Conservation (phyloP, 257 asterid species). For the Nicotiana paniculata region DNA sequence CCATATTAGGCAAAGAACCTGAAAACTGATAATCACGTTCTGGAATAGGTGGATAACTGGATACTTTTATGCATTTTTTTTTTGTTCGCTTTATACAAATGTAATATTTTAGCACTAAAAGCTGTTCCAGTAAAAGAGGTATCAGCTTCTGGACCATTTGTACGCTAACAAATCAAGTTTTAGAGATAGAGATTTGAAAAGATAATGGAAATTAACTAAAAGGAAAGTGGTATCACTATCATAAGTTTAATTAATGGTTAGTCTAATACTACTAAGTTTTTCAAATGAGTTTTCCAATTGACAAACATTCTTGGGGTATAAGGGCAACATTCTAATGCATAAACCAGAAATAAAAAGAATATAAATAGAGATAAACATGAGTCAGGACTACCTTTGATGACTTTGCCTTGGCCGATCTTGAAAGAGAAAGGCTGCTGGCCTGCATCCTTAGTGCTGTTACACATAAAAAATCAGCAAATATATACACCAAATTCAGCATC, state of each 20-base stretch:
- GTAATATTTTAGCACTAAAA: background rate
- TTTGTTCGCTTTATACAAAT: background rate
- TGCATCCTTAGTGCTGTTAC: conserved; percentile 85
- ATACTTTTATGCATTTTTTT: background rate
- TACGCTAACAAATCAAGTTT: background rate
- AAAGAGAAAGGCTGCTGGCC: conserved; percentile 88
- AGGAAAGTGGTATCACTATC: background rate
- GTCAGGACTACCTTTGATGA: conserved; percentile 67
- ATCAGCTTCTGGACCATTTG: background rate
- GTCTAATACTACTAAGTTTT: background rate
- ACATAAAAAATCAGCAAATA: conserved; percentile 10
- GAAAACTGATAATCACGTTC: background rate
- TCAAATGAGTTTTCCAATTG: background rate
- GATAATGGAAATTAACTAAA: background rate
- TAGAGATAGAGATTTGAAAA: background rate
- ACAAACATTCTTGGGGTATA: background rate
- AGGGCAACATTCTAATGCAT: background rate
- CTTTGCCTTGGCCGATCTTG: conserved; percentile 74
- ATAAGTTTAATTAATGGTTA: background rate
- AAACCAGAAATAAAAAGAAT: background rate
- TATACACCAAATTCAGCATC: background rate
- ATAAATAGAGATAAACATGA: background rate
- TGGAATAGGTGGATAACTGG: background rate
- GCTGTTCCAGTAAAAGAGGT: background rate
- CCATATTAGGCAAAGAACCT: background rate